These are phyloP conservation scores for Thozetella sp. DNA, from an alignment of 495 filamentous ascomycete species.

Conservation along the genomic window DNA sequence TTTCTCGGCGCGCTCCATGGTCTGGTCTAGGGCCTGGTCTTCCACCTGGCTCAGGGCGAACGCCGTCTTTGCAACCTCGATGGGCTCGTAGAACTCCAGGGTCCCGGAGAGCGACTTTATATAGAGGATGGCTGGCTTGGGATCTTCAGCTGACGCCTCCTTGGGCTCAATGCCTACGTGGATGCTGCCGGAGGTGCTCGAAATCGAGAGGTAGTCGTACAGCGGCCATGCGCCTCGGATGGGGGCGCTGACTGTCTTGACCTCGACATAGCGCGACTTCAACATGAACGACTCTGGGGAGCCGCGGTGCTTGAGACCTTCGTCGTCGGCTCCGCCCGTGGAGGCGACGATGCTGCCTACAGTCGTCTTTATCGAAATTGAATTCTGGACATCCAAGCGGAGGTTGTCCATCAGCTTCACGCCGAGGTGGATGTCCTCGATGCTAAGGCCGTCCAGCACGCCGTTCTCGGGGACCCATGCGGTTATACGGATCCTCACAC, in stretches of 20 bases:
- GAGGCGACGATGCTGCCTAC: constrained; percentile 26
- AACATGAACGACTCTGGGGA: constrained; percentile 26
- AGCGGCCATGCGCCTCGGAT: constrained; percentile 45
- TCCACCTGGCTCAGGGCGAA: constrained; percentile 4
- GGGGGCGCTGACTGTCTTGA: constrained; percentile 28
- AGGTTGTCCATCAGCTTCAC: constrained; percentile 41
- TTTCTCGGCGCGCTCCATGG: neutral
- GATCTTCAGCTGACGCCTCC: constrained; percentile 12
- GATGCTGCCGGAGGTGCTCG: constrained; percentile 36
- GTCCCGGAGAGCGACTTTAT: constrained; percentile 32
- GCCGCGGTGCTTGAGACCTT: constrained; percentile 17
- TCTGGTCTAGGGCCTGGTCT: neutral
- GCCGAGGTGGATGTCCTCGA: constrained; percentile 34
- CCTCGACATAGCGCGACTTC: constrained; percentile 30
- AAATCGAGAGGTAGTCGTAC: constrained; percentile 35
- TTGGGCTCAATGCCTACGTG: constrained; percentile 35
- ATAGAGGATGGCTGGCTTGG: constrained; percentile 32
- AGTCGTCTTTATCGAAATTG: constrained; percentile 18
- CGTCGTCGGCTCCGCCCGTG: constrained; percentile 13
- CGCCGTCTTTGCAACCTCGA: constrained; percentile 16
- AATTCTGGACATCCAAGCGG: constrained; percentile 22
- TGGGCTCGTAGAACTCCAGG: constrained; percentile 33
- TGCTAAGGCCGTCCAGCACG: constrained; percentile 20
- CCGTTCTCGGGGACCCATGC: constrained; percentile 39
- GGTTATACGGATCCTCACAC: constrained; percentile 37